Percentiles rank a stretch among this genome's conserved stretches.
phyloP scores from a whole-genome alignment of 805 yeast genomes.

The Saccharomycopsis amapae region DNA sequence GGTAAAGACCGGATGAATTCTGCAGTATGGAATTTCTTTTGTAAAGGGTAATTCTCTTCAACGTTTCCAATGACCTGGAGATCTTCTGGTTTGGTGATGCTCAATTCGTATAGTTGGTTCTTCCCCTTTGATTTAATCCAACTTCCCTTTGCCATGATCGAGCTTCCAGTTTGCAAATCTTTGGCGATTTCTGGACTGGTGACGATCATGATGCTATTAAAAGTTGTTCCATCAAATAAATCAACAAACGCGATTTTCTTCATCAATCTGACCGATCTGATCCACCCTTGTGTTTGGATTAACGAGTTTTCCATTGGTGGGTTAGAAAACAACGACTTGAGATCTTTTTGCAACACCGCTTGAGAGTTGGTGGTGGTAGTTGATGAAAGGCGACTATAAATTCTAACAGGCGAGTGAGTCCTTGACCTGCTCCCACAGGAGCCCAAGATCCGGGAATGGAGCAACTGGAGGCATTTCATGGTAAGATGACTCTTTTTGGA shows the following conservation, averaged over 20 bases:
- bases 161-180: conserved; percentile 39
- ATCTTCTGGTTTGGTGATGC: conserved; percentile 28
- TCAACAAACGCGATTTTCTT: conserved; percentile 79
- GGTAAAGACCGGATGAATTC: conserved; percentile 69
- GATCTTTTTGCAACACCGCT: conserved; percentile 6
- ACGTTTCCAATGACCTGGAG: conserved; percentile 55
- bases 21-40: conserved; percentile 64
- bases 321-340: conserved; percentile 2
- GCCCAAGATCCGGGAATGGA: no score
- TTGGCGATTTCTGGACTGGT: conserved; percentile 31
- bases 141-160: conserved; percentile 38
- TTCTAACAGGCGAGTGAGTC: no score
- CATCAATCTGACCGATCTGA: conserved; percentile 61
- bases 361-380: conserved; percentile 7
- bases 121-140: conserved; percentile 43
- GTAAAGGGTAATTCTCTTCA: conserved; percentile 65
- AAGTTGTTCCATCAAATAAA: conserved; percentile 67
- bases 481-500: no score
- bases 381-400: no score
- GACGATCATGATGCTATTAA: conserved; percentile 42
- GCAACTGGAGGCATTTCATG: no score
- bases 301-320: neutral
- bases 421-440: no score
- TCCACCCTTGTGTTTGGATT: conserved; percentile 48
- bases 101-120: conserved; percentile 47